Base-by-base conservation (phyloP, 2,329 filamentous ascomycete genomes). In the Diaporthe longicolla region DNA sequence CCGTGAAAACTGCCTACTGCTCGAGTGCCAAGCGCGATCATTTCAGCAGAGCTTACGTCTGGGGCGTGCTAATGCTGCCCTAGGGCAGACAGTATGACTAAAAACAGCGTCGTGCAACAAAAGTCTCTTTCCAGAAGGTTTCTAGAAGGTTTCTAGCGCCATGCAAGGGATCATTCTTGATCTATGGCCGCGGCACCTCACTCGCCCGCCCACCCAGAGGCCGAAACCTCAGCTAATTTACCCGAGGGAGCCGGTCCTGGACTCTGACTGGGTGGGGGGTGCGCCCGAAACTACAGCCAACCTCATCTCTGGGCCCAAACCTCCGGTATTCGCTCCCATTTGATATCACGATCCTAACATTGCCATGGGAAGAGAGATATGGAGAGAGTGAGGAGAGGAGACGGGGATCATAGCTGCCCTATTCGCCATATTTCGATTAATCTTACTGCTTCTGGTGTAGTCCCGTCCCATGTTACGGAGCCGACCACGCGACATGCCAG, bases 391-490 rank as follows among this genome's bases (percentile, higher is more conserved):
- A n/a, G n/a, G n/a, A 11, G 5, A 13, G 6, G 24, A 9, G 17
- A 50, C 40, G 61, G 61, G 40, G 61, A 65, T 65, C 7, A 48
- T 4, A 35, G 13, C 40, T 65, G 61, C 61, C 61, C 26, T 50
- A 66, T n/a, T 66, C 19, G 52, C 63, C 63, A 52, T 52, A 50
- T 35, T 50, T 66, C 63, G 63, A 66, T 26, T 35, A 66, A 66
- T 66, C 48, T 66, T 52, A 40, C 63, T 66, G 63, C 63, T 66
- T 66, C 21, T n/a, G 63, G 63, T 66, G 45, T 66, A 66, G 45
- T n/a, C 13, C 63, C 29, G 5, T 11, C 63, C 45, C 29, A 50
- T 15, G 40, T 24, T 50, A 66, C 61, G 61, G 61, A 52, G 61
- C 61, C 43, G 61, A 66, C 61, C 61, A 66, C 61, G 61, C 61